phyloP scores from a whole-genome alignment of 805 yeast species.

The Tetrapisispora namnaoensis region DNA sequence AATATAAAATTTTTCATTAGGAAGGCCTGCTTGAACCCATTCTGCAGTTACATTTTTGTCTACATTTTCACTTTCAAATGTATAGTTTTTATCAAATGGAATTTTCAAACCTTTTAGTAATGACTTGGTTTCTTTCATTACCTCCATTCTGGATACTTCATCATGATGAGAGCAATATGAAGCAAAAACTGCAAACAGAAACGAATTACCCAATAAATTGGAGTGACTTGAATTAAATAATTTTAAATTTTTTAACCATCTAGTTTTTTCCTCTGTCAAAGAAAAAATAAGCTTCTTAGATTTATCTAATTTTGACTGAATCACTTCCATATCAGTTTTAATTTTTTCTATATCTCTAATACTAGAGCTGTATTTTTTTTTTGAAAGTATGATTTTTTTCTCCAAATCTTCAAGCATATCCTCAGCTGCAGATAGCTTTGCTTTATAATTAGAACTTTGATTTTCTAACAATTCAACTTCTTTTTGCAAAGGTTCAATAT shows the following conservation, averaged over 20 bases:
- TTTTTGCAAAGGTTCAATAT: slow-evolving; percentile 59
- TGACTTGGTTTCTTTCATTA: slow-evolving; percentile 31
- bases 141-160: slow-evolving; percentile 34
- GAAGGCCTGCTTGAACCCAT: slow-evolving; percentile 48
- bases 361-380: slow-evolving; percentile 56
- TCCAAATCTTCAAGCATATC: slow-evolving; percentile 75
- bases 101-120: slow-evolving; percentile 33
- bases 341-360: slow-evolving; percentile 72
- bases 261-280: slow-evolving; percentile 51
- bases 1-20: slow-evolving; percentile 48
- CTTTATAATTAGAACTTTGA: slow-evolving; percentile 51
- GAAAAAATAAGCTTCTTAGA: slow-evolving; percentile 54
- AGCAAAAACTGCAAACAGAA: slow-evolving; percentile 52
- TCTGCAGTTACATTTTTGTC: slow-evolving; percentile 32
- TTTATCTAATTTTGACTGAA: slow-evolving; percentile 50
- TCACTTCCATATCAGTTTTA: slow-evolving; percentile 57
- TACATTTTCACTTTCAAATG: slow-evolving; percentile 31
- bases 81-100: slow-evolving; percentile 30
- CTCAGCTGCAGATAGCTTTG: slow-evolving; percentile 63
- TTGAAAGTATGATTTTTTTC: slow-evolving; percentile 55
- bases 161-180: slow-evolving; percentile 54
- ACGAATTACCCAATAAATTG: slow-evolving; percentile 51
- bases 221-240: slow-evolving; percentile 39
- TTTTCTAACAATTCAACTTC: slow-evolving; percentile 55
- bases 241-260: slow-evolving; percentile 63